phyloP scores from a whole-genome alignment of 306 rosid genomes.

The Malus sylvestris region DNA sequence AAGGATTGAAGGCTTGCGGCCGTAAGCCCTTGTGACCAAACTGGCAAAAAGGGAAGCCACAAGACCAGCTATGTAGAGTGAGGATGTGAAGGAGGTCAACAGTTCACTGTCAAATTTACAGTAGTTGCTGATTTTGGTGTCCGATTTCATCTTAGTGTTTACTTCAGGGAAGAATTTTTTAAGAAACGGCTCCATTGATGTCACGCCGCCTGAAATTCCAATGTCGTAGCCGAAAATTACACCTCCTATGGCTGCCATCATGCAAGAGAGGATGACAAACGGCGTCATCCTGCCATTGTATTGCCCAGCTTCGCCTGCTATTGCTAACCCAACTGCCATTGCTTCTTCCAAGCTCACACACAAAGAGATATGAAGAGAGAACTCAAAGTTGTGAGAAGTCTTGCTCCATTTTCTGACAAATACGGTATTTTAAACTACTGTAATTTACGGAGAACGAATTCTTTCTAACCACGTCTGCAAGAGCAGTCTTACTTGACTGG shows the following conservation, averaged over 20 bases:
- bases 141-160: conserved; percentile 39
- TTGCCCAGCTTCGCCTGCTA: conserved; percentile 15
- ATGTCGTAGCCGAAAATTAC: conserved; percentile 58
- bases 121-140: conserved; percentile 50
- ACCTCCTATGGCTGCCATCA: conserved; percentile 60
- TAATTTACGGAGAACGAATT: too few species aligned
- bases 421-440: too few species aligned
- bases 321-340: conserved; percentile 46
- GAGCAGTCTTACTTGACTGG: conserved; percentile 6
- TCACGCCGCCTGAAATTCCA: conserved; percentile 72
- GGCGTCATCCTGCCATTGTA: conserved; percentile 52
- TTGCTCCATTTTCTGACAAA: too few species aligned
- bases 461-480: not conserved
- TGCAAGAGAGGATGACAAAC: conserved; percentile 38
- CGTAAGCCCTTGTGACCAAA: conserved; percentile 42
- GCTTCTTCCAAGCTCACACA: not conserved
- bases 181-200: conserved; percentile 71
- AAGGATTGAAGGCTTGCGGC: conserved; percentile 64
- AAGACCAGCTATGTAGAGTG: conserved; percentile 67
- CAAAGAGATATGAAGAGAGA: not conserved
- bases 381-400: not conserved
- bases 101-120: conserved; percentile 59
- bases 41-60: conserved; percentile 60
- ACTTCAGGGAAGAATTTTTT: conserved; percentile 61
- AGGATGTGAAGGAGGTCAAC: conserved; percentile 67